Evolutionary conservation across 2,329 filamentous ascomycete species (phyloP).

Genomic region (Colletotrichum magnum): DNA sequence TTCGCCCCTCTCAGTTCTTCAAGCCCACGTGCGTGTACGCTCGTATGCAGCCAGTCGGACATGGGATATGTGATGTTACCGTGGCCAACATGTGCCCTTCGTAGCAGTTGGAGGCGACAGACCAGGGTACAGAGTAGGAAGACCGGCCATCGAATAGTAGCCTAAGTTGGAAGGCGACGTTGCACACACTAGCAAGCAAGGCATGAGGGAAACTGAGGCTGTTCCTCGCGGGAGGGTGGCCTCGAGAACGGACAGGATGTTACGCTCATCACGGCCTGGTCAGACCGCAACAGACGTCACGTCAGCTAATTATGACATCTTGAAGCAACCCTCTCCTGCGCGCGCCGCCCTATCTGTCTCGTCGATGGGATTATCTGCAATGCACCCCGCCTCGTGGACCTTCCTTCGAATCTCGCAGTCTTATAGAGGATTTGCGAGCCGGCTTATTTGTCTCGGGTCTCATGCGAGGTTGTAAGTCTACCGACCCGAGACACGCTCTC

Average conservation of each 20-base stretch:
- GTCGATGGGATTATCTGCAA: background rate
- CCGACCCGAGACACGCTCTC: too few relatives aligned
- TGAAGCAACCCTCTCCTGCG: background rate
- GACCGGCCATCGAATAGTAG: background rate
- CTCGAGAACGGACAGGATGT: background rate
- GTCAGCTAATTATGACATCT: constrained; percentile 29
- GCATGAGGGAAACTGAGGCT: background rate
- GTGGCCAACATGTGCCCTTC: background rate
- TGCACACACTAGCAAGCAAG: background rate
- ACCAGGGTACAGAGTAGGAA: too few relatives aligned
- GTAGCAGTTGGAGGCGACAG: too few relatives aligned
- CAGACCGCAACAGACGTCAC: constrained; percentile 14
- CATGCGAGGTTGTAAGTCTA: background rate
- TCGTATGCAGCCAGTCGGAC: background rate
- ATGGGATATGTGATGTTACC: background rate
- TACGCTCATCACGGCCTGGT: background rate
- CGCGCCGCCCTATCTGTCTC: background rate
- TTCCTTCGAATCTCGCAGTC: background rate
- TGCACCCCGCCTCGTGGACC: constrained; percentile 14
- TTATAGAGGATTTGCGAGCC: background rate
- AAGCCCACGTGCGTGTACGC: background rate
- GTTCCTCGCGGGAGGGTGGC: background rate
- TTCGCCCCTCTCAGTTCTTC: background rate
- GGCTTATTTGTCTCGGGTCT: background rate
- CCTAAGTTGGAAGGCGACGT: background rate